These are phyloP conservation scores for Globisporangium rhizosaccharum DNA, from an alignment of 352 stramenopile species.

Conservation along the genomic window DNA sequence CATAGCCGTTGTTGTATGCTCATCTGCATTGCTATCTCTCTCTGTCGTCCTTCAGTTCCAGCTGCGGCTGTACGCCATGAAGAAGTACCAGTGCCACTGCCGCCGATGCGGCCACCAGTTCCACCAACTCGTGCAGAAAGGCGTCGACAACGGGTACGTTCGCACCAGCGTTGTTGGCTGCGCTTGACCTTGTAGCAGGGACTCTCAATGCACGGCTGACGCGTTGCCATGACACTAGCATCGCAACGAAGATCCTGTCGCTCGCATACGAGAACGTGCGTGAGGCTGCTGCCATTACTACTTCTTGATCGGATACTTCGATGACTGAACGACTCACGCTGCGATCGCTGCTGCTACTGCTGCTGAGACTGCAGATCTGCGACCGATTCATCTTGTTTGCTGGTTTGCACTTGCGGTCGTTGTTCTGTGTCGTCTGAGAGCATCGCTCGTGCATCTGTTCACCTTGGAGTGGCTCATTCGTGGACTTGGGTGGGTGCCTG, in stretches of 20 bases:
- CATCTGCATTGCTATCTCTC: too few species aligned
- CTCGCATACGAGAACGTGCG: slow-evolving; percentile 80
- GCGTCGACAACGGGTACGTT: slow-evolving; percentile 81
- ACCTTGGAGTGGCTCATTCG: slow-evolving; percentile 1
- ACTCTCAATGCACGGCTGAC: not conserved
- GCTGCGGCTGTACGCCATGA: slow-evolving; percentile 81
- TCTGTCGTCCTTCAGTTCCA: slow-evolving; percentile 50
- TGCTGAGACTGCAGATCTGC: slow-evolving; percentile 44
- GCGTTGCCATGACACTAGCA: slow-evolving; percentile 26
- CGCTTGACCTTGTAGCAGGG: not conserved
- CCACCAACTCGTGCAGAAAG: slow-evolving; percentile 77
- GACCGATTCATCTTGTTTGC: slow-evolving; percentile 81
- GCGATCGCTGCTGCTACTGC: not conserved
- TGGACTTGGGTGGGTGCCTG: not conserved
- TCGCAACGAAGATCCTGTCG: slow-evolving; percentile 83
- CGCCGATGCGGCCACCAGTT: slow-evolving; percentile 56
- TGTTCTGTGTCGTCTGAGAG: not conserved
- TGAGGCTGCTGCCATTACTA: not conserved
- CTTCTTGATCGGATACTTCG: not conserved
- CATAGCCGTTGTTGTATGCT: not conserved
- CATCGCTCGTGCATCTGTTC: not conserved
- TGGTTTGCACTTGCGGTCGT: slow-evolving; percentile 24
- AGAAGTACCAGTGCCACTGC: slow-evolving; percentile 75
- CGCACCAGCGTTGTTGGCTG: not conserved
- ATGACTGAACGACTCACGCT: slow-evolving; percentile 2